phyloP scores from a whole-genome alignment of 208 protist genomes.

The Leishmania tarentolae region DNA sequence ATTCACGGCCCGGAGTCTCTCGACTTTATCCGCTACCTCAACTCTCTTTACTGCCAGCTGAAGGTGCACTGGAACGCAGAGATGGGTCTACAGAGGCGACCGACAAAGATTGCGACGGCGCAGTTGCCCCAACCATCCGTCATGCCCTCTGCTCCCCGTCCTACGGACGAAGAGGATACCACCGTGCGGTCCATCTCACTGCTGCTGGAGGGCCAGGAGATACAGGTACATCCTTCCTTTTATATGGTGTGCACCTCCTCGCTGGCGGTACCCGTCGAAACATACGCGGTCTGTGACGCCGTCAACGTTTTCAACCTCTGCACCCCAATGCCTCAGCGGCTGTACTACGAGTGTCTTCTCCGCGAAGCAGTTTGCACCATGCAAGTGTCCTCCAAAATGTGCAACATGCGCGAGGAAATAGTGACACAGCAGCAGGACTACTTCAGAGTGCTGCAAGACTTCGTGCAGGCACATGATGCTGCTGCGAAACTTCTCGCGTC shows the following conservation, averaged over 20 bases:
- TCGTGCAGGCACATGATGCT: conserved; percentile 27
- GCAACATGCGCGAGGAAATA: conserved; percentile 40
- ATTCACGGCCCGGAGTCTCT: conserved; percentile 28
- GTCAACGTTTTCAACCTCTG: conserved; percentile 42
- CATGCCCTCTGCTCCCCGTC: not conserved
- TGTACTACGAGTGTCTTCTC: conserved; percentile 21
- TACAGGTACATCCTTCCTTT: conserved; percentile 60
- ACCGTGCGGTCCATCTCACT: conserved; percentile 11
- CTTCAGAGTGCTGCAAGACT: conserved; percentile 37
- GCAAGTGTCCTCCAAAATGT: conserved; percentile 28
- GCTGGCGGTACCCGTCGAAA: conserved; percentile 21
- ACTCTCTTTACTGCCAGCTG: conserved; percentile 27
- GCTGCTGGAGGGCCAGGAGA: conserved; percentile 37
- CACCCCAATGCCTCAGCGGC: conserved; percentile 3
- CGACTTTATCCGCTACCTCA: conserved; percentile 37
- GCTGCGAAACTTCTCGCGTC: conserved; percentile 28
- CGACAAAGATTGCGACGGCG: not conserved
- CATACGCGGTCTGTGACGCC: conserved; percentile 17
- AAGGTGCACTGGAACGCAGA: conserved; percentile 17
- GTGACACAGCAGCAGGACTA: conserved; percentile 33
- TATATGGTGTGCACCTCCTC: conserved; percentile 61
- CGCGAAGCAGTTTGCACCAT: conserved; percentile 16
- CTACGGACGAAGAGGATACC: not conserved
- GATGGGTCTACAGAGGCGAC: not conserved
- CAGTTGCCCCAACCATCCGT: not conserved